Base-by-base conservation (phyloP, 768 basidiomycete species). In the Rubroboletus satanas region DNA sequence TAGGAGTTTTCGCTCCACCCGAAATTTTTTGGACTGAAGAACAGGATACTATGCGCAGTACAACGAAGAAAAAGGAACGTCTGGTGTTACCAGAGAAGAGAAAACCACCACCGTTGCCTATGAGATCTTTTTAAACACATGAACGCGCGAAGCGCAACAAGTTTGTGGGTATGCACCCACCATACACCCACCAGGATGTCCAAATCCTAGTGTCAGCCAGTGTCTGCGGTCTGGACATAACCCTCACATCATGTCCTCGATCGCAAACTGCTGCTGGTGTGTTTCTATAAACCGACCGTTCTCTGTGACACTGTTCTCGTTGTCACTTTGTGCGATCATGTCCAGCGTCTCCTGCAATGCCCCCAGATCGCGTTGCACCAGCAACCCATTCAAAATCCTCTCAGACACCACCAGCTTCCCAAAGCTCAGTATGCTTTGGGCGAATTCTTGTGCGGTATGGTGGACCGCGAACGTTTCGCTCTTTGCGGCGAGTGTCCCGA, bases 391-490 rank as follows among this genome's bases (percentile, higher is more conserved):
- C 15, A 52, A 26, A 36, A 18, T 8, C 47, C 35, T 26, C 15
- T 61, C 59, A 8, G 39, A 52, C 36, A 4, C 39, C 54, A 61
- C 49, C 28, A 61, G 4, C 38, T 17, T 46, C 35, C 59, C 59
- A 46, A 61, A 56, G 36, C 15, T 52, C 12, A 56, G 28, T 12
- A 61, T 38, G 4, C 54, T 45, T 15, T 32, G 50, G 11, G 59
- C 59, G 10, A 61, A 56, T 17, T 50, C 54, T 15, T 49, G 59
- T 4, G 59, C 60, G 4, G 58, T 53, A 12, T 52, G 38, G 17
- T 63, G 54, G 12, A 49, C 12, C 3, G 43, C 47, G 7, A 62
- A 32, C 17, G 56, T 58, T 28, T 62, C 56, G 43, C 61, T 62
- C 52, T 12, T 55, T 23, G 60, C 56, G 8, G 60, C 52, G 31